These are phyloP conservation scores for Leccinum fibrillosum DNA, from an alignment of 768 basidiomycete species.

Conservation along the genomic window DNA sequence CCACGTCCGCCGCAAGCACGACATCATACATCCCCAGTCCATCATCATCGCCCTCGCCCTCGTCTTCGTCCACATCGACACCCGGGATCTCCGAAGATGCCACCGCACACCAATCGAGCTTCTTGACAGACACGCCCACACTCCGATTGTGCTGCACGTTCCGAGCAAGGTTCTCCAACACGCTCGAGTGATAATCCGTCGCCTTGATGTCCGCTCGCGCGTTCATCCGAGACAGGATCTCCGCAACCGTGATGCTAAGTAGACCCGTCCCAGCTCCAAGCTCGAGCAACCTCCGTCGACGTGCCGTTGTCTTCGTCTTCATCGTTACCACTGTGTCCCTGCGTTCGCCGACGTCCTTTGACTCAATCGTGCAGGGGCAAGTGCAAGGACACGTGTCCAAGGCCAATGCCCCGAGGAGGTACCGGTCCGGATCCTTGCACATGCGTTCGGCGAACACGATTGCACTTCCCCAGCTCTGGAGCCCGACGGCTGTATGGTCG, in stretches of 20 bases:
- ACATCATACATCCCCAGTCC: constrained; percentile 48
- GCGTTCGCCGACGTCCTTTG: not conserved
- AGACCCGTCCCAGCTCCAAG: constrained; percentile 86
- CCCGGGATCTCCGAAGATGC: constrained; percentile 19
- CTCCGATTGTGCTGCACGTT: constrained; percentile 57
- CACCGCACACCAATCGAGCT: constrained; percentile 67
- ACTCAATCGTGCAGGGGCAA: not conserved
- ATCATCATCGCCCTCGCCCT: not conserved
- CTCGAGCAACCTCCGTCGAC: constrained; percentile 54
- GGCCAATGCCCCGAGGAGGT: constrained; percentile 28
- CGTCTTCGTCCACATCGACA: not conserved
- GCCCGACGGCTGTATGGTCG: constrained; percentile 77
- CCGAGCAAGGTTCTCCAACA: constrained; percentile 59
- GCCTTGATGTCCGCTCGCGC: constrained; percentile 45
- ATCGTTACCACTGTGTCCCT: not conserved
- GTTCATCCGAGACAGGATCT: constrained; percentile 34
- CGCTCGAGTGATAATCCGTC: constrained; percentile 78
- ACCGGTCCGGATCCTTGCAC: constrained; percentile 41
- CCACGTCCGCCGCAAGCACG: constrained; percentile 75
- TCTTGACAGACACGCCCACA: constrained; percentile 40
- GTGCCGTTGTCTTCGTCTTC: not conserved
- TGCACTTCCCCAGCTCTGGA: constrained; percentile 83
- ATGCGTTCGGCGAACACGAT: constrained; percentile 68
- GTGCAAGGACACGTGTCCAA: constrained; percentile 2
- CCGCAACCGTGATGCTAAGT: constrained; percentile 66